These are phyloP conservation scores for Carallia pectinifolia DNA, from an alignment of 345 rosid genomes.

Conservation along the genomic window DNA sequence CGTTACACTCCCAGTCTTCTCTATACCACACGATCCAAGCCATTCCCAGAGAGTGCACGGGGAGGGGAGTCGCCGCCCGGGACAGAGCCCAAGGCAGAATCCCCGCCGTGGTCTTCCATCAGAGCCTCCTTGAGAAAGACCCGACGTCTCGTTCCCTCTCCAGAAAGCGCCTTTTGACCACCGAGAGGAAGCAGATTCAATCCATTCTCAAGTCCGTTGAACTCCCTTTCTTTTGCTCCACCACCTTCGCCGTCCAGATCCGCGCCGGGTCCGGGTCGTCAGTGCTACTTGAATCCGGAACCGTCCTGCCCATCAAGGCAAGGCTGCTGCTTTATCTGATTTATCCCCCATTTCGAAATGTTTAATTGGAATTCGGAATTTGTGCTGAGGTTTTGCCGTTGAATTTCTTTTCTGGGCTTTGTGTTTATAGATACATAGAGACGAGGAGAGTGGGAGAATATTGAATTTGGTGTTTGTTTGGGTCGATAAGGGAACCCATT, in stretches of 20 bases:
- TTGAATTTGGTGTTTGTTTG: constrained; percentile 84
- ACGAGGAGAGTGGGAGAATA: constrained; percentile 74
- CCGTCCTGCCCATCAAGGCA: constrained; percentile 80
- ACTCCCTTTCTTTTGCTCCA: constrained; percentile 70
- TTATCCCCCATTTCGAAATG: not conserved
- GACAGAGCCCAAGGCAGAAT: constrained; percentile 74
- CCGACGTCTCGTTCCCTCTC: constrained; percentile 39
- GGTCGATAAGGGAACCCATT: constrained; percentile 70
- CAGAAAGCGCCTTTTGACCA: constrained; percentile 62
- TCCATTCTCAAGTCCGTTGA: constrained; percentile 57
- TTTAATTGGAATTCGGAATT: not conserved
- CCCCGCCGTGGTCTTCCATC: constrained; percentile 75
- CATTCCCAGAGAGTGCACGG: constrained; percentile 60
- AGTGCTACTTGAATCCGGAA: constrained; percentile 66
- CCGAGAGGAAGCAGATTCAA: constrained; percentile 71
- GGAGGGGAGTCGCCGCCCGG: constrained; percentile 51
- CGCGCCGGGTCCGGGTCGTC: constrained; percentile 80
- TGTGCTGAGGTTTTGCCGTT: not conserved
- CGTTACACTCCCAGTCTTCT: constrained; percentile 22
- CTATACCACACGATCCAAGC: constrained; percentile 74
- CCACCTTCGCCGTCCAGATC: constrained; percentile 74
- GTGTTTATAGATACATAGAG: constrained; percentile 64
- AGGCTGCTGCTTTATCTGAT: not conserved
- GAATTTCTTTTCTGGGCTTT: constrained; percentile 5
- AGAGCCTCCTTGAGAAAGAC: constrained; percentile 42